Evolutionary conservation across 2,329 filamentous ascomycete genomes (phyloP).

Genomic region (Paracorniculantispora psalliotae): DNA sequence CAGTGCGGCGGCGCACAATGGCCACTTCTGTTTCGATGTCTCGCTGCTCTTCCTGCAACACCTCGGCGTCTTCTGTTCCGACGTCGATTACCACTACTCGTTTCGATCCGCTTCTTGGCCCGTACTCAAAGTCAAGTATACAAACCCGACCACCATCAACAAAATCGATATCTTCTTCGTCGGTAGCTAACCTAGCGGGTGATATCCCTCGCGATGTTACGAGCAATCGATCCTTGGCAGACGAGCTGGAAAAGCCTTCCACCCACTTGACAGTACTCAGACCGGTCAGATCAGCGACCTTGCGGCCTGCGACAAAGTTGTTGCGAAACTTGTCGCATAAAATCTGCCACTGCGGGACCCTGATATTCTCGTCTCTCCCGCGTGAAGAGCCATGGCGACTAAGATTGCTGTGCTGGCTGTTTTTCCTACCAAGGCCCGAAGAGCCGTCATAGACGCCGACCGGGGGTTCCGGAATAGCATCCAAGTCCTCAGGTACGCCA

Average conservation of each 20-base stretch:
- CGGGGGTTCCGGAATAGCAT: slow-evolving; percentile 49
- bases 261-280: slow-evolving; percentile 71
- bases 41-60: slow-evolving; percentile 66
- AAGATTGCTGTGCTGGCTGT: slow-evolving; percentile 24
- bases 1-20: slow-evolving; percentile 69
- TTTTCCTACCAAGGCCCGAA: slow-evolving; percentile 26
- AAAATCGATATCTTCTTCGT: slow-evolving; percentile 69
- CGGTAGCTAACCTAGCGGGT: slow-evolving; percentile 50
- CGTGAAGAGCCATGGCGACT: slow-evolving; percentile 29
- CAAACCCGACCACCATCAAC: slow-evolving; percentile 73
- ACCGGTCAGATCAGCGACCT: slow-evolving; percentile 59
- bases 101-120: slow-evolving; percentile 48
- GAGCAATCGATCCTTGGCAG: slow-evolving; percentile 55
- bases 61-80: slow-evolving; percentile 63
- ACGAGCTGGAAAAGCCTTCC: slow-evolving; percentile 44
- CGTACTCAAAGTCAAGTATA: slow-evolving; percentile 69
- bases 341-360: slow-evolving; percentile 63
- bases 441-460: slow-evolving; percentile 17
- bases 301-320: slow-evolving; percentile 62
- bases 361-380: slow-evolving; percentile 25
- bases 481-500: slow-evolving; percentile 68
- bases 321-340: slow-evolving; percentile 65
- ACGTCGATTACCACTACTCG: slow-evolving; percentile 66
- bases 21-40: slow-evolving; percentile 76
- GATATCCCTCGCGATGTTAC: slow-evolving; percentile 67